Evolutionary conservation across 805 yeast species (phyloP), one percentile per base, ranked within the genome.

Genomic region (Yarrowia sp.): DNA sequence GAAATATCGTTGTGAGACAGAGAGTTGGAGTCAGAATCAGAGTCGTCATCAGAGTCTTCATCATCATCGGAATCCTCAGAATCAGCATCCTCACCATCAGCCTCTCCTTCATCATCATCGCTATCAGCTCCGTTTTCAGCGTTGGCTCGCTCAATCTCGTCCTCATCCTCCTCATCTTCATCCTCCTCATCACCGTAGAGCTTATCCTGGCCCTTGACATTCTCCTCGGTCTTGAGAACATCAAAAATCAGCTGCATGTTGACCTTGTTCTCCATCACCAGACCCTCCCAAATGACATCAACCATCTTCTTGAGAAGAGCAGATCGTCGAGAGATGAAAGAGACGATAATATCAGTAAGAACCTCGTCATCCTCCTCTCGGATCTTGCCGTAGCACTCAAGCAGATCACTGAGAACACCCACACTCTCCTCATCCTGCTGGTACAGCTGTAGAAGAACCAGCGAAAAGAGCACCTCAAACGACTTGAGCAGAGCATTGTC

Each of bases 401-500:
- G 83, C 57, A 93, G 75, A 72, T 93, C 98, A 32, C 85, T 86
- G 41, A 93, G 78, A 15, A 90, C 85, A 38, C 84, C 79, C 7
- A 89, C 83, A 0, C 96, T 87, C 67, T 93, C 98, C 6, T 86
- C 73, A 62, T 82, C 77, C 28, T 92, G 96, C 64, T 86, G 78
- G 72, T 86, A 92, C 38, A 92, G 79, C 73, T 91, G 96, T 13
- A 93, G 72, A 22, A 92, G 75, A 3, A 87, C 87, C 82, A 89
- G 84, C 0, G 97, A 87, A 65, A 89, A 83, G 50, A 93, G 77
- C 41, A 90, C 77, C 74, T 91, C 96, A 71, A 93, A 87, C 47
- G 91, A 88, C 66, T 78, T 77, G 67, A 86, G 73, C 69, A 84
- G 83, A 66, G 80, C 75, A 41, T 72, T 67, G 65, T 76, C 73